Base-by-base conservation (phyloP, 2,329 filamentous ascomycete genomes). In the Xylaria sp. region DNA sequence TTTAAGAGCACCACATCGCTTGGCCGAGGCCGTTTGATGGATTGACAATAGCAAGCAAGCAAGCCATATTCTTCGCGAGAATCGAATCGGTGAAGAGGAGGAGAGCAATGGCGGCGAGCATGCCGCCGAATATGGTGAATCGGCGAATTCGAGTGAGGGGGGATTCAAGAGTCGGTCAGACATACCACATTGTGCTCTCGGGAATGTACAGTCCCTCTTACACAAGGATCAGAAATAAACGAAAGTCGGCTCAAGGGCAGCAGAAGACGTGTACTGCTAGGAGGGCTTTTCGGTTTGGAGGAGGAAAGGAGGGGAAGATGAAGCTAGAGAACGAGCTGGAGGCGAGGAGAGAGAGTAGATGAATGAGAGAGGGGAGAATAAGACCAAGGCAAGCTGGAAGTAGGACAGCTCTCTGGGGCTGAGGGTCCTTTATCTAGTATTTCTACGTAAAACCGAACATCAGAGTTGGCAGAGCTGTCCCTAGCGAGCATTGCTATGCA, bases 141-240 rank as follows among this genome's bases (percentile, higher is more conserved):
- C 46, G 58, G 51, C 51, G 39, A 41, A 59, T 33, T 41, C 59
- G 52, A 56, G 52, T 18, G 41, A 46, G 41, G 25, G 51, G 49
- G 39, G 39, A 33, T 28, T 28, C 28, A 60, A 66, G 61, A 67
- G 51, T 74, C 65, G 64, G 69, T 74, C 62, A 67, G 64, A 78
- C 78, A 66, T 79, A 79, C 78, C 78, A 79, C 78, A 79, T 79
- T 64, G 74, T 79, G 76, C 63, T 68, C 66, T 71, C 36, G 68
- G 49, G 63, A 6, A 36, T 52, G 41, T 46, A 62, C 39, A 58
- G 60, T 66, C 39, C 59, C 59, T 70, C 58, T 64, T 56, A 68
- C 56, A 28, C 65, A 63, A 69, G 63, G 73, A 72, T 73, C 72
- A 59, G 48, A 55, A 41, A 62, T 25, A 65, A 67, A 69, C 56